phyloP scores from a whole-genome alignment of 148 eudicot species.

The Polygonum aviculare region DNA sequence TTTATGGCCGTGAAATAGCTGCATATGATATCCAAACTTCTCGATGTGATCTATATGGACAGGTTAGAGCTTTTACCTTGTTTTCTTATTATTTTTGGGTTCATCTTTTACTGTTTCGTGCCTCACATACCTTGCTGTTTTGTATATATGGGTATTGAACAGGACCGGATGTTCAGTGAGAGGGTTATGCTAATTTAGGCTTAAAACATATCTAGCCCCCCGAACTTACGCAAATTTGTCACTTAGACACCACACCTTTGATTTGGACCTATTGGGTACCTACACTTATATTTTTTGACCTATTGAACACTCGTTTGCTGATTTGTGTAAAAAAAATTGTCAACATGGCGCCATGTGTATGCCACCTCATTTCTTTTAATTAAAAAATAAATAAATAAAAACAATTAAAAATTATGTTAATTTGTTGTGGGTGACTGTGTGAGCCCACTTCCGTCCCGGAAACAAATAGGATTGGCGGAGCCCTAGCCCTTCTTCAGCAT shows the following conservation, averaged over 20 bases:
- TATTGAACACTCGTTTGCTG: too few species aligned
- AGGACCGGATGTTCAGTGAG: conserved; percentile 73
- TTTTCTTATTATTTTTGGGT: background rate
- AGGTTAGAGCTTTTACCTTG: conserved; percentile 38
- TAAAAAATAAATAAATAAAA: too few species aligned
- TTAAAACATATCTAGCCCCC: too few species aligned
- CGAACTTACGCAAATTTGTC: too few species aligned
- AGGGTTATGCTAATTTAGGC: conserved; percentile 91
- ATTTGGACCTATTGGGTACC: too few species aligned
- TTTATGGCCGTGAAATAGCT: conserved; percentile 88
- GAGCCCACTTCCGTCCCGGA: conserved; percentile 77
- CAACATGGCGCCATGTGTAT: too few species aligned
- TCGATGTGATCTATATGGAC: conserved; percentile 94
- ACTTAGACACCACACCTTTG: too few species aligned
- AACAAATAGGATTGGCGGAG: conserved; percentile 40
- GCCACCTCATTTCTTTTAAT: too few species aligned
- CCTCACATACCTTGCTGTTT: background rate
- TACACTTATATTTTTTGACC: too few species aligned
- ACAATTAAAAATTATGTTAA: too few species aligned
- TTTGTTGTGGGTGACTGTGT: conserved; percentile 39
- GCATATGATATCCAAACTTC: conserved; percentile 94
- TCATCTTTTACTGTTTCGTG: background rate
- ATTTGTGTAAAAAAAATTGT: too few species aligned
- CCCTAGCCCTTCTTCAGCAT: conserved; percentile 50
- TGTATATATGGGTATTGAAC: conserved; percentile 11